Percentiles rank a stretch among this genome's conserved stretches.
phyloP scores from a whole-genome alignment of 495 filamentous ascomycete genomes.

The Penicillium subrubescens region DNA sequence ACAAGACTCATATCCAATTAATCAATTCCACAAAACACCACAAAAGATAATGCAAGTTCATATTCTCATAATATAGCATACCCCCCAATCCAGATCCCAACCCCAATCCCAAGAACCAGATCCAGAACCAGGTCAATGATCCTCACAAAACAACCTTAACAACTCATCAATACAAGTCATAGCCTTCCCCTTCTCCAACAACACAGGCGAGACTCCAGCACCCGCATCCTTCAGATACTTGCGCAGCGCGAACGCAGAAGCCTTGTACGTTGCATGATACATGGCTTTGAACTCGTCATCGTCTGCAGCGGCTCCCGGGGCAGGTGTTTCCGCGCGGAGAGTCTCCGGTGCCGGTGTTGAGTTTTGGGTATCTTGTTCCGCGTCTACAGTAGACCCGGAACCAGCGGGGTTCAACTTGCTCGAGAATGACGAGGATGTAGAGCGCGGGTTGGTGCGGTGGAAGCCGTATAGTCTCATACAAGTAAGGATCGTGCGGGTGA shows the following conservation, averaged over 20 bases:
- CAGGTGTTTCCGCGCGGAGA: slow-evolving; percentile 26
- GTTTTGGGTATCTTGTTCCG: slow-evolving; percentile 20
- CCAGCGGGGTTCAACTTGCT: slow-evolving; percentile 16
- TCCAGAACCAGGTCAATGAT: slow-evolving; percentile 26
- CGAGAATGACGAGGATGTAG: slow-evolving; percentile 21
- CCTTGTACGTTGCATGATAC: slow-evolving; percentile 67
- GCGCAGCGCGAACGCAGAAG: slow-evolving; percentile 59
- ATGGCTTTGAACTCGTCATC: slow-evolving; percentile 66
- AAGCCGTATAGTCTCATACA: slow-evolving; percentile 67
- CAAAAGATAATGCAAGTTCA: slow-evolving; percentile 21
- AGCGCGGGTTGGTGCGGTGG: slow-evolving; percentile 45
- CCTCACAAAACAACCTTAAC: slow-evolving; percentile 48
- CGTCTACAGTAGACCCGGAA: background rate
- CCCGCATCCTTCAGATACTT: slow-evolving; percentile 42
- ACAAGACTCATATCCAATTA: background rate
- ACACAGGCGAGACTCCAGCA: slow-evolving; percentile 19
- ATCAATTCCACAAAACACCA: slow-evolving; percentile 6
- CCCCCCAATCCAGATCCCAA: background rate
- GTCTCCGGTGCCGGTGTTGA: slow-evolving; percentile 17
- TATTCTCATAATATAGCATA: slow-evolving; percentile 24
- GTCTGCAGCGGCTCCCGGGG: slow-evolving; percentile 30
- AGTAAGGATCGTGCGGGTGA: slow-evolving; percentile 55
- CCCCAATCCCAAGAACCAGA: too few species aligned
- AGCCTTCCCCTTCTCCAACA: slow-evolving; percentile 45
- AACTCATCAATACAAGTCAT: slow-evolving; percentile 52